Base-by-base conservation (phyloP, 148 eudicot species). In the Pharnaceum exiguum region DNA sequence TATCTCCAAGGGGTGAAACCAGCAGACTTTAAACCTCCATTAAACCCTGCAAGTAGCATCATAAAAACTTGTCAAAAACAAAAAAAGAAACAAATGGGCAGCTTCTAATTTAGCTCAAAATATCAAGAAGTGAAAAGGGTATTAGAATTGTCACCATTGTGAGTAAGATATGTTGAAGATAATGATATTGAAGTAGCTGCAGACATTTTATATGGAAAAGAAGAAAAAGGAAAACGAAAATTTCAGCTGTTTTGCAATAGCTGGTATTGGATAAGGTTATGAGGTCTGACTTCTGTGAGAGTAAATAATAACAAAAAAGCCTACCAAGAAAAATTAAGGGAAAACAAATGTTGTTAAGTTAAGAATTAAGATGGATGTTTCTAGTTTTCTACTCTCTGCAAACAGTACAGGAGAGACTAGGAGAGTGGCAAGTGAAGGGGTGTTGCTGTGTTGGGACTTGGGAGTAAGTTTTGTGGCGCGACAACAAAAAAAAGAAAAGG, bases 21-120 rank as follows among this genome's bases (percentile, higher is more conserved):
- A n/a, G 40, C 25, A 45, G 66, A 46, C 10, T 71, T 59, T 6
- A 51, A 2, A 33, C 60, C 65, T 15, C 64, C 55, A 58, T 51
- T 64, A 53, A 59, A 65, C 7, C 75, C 75, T 71, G 63, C 31
- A 65, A 65, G 21, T 7, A 45, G 31, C 33, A 30, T 13, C 12
- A 18, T 29, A 1, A 6, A 18, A 17, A 1, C 0, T 3, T 7
- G 19, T 16, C 28, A 4, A 28, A 30, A 17, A 27, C 27, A 42
- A 3, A 26, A 46, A 46, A 45, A 23, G 0, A 0, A 59, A 0
- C 50, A 49, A 46, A 11, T 55, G 25, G 32, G 32, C 29, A 36
- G 2, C 30, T 33, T 11, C 12, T 5, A 65, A 42, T 11, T 35
- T 32, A 11, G 18, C 5, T 46, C 5, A 4, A 28, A n/a, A 28